Evolutionary conservation across 2,329 filamentous ascomycete genomes (phyloP), one percentile per base, ranked within the genome.

Genomic region (Aspergillus ruber): DNA sequence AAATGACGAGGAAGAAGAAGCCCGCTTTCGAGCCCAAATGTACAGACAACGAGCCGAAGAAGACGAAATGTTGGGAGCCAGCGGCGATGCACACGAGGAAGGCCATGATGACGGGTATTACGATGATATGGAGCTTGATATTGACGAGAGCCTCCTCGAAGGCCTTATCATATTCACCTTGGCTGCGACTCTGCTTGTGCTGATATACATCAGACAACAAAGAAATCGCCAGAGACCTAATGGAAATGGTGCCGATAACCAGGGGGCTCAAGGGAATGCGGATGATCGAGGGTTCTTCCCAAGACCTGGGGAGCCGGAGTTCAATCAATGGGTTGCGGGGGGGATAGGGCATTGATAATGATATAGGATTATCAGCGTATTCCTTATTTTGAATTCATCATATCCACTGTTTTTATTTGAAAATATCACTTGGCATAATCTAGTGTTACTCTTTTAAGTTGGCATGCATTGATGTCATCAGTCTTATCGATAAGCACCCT

Each of bases 81-180:
- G 41, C 18, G 17, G 21, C 23, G 42, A 45, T 39, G 33, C 42
- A 21, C 48, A 62, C 10, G 67, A 66, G 7, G 55, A 60, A 43
- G 57, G 56, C 40, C 64, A 69, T 33, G 63, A 82, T 17, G 73
- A 74, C 13, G 74, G 79, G 47, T 78, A 77, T 43, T 74, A 78
- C 49, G 83, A 85, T 44, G 83, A 84, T 2, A 69, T 83, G 15
- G 77, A 77, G 18, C 74, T 80, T 5, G 76, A 81, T 2, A 76
- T 86, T 25, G 86, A 91, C 44, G 88, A 90, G 42, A 87, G 88
- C 10, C 73, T 95, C 13, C 56, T 96, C 9, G 93, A 97, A 68
- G 91, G 86, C 39, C 69, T 96, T 20, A 74, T 95, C 40, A 94
- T 98, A 52, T 75, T 96, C 12, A 84, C 81, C 1, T 72, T 97